phyloP scores from a whole-genome alignment of 139 green algal genomes.

The Volvox reticuliferus region DNA sequence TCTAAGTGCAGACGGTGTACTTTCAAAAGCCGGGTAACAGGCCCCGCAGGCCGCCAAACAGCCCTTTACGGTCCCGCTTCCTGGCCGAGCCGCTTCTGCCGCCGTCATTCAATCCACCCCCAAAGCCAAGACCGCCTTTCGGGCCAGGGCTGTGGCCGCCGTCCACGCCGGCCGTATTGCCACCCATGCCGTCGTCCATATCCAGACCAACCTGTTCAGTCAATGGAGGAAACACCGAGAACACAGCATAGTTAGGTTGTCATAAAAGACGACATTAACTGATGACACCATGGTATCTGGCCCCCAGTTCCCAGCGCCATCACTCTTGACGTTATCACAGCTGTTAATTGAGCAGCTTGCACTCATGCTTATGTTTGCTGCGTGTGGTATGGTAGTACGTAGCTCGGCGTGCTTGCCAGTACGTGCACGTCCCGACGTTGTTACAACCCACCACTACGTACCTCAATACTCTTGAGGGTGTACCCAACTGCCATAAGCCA shows the following conservation, averaged over 20 bases:
- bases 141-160: background rate
- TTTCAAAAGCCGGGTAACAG: conserved; percentile 31
- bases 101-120: background rate
- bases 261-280: too few relatives aligned
- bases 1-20: too few relatives aligned
- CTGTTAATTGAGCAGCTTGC: too few relatives aligned
- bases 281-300: too few relatives aligned
- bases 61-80: background rate
- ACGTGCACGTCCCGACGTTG: background rate
- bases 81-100: background rate
- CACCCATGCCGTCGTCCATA: conserved; percentile 39
- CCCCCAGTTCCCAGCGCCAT: too few relatives aligned
- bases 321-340: too few relatives aligned
- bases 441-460: background rate
- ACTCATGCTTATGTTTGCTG: too few relatives aligned
- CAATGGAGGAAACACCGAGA: too few relatives aligned
- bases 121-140: background rate
- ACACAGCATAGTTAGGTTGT: too few relatives aligned
- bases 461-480: conserved; percentile 75
- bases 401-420: too few relatives aligned
- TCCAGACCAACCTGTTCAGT: conserved; percentile 13
- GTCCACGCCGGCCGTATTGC: background rate
- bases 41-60: conserved; percentile 27
- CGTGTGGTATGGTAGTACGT: too few relatives aligned
- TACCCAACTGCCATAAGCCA: conserved; percentile 88